phyloP scores from a whole-genome alignment of 768 basidiomycete species.

The Sistotremastrum suecicum region DNA sequence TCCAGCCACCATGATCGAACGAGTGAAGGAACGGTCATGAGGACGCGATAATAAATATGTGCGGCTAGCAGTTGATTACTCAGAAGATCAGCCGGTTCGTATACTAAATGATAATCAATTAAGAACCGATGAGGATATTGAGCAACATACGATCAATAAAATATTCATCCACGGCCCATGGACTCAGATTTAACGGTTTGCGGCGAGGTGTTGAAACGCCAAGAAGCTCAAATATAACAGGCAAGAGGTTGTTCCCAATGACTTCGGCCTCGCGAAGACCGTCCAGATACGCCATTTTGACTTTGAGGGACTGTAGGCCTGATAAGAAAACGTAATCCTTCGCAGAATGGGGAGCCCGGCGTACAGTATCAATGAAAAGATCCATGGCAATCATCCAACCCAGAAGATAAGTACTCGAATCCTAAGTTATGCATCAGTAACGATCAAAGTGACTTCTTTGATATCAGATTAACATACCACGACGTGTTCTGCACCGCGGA shows the following conservation, averaged over 20 bases:
- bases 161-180: slow-evolving; percentile 79
- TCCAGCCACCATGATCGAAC: slow-evolving; percentile 77
- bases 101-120: slow-evolving; percentile 27
- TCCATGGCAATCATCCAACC: slow-evolving; percentile 87
- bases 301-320: slow-evolving; percentile 82
- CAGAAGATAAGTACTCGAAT: slow-evolving; percentile 55
- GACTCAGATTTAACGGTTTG: slow-evolving; percentile 66
- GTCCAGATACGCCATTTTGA: slow-evolving; percentile 74
- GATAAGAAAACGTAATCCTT: not conserved
- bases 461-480: slow-evolving; percentile 18
- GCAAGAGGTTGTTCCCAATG: slow-evolving; percentile 53
- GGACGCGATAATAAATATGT: slow-evolving; percentile 79
- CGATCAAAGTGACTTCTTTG: not conserved
- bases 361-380: slow-evolving; percentile 68
- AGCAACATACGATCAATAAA: slow-evolving; percentile 48
- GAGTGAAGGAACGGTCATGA: slow-evolving; percentile 72
- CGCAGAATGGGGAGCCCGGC: slow-evolving; percentile 16
- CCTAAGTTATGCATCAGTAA: slow-evolving; percentile 14
- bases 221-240: slow-evolving; percentile 52
- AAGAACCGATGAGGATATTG: not conserved
- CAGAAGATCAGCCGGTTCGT: slow-evolving; percentile 35
- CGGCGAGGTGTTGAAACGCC: slow-evolving; percentile 48
- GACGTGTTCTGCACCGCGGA: slow-evolving; percentile 22
- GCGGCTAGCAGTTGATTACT: slow-evolving; percentile 60
- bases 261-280: slow-evolving; percentile 63